A percentile compares a stretch with the other conserved stretches of the same genome.
Conservation (phyloP, 2,329 filamentous ascomycete genomes). For the Magnaporthiopsis rhizophila region DNA sequence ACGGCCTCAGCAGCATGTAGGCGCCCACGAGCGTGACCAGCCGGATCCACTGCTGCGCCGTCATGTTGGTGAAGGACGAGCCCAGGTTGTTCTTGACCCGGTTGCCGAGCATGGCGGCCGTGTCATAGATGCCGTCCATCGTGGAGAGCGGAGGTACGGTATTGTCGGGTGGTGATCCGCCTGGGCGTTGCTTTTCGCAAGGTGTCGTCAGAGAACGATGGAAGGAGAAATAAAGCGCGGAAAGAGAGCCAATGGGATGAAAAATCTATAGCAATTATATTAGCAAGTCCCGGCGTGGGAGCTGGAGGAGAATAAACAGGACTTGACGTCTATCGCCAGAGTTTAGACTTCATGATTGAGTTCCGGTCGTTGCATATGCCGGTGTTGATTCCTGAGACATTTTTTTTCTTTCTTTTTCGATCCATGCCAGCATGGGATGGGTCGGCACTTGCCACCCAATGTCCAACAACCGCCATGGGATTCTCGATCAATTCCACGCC, state of each 20-base stretch:
- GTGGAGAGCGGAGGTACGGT: too few species aligned
- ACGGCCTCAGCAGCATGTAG: conserved; percentile 67
- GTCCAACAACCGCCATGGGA: background rate
- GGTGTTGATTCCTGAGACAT: background rate
- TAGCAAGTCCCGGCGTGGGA: background rate
- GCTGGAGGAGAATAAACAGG: background rate
- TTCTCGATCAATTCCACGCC: background rate
- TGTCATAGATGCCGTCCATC: conserved; percentile 21
- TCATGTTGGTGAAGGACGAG: conserved; percentile 41
- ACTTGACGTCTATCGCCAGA: background rate
- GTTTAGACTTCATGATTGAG: background rate
- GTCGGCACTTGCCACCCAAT: background rate
- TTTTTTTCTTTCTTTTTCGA: background rate
- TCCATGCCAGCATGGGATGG: background rate
- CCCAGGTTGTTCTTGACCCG: conserved; percentile 41
- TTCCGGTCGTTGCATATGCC: background rate
- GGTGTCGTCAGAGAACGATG: background rate
- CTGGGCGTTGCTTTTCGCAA: background rate
- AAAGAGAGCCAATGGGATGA: background rate
- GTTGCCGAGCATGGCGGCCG: conserved; percentile 18
- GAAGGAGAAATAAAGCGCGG: background rate
- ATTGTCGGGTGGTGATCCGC: background rate
- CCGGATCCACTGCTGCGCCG: conserved; percentile 52
- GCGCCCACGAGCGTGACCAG: conserved; percentile 63
- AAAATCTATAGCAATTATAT: background rate